Evolutionary conservation across 768 basidiomycete species (phyloP).

Genomic region (Suillus subaureus): DNA sequence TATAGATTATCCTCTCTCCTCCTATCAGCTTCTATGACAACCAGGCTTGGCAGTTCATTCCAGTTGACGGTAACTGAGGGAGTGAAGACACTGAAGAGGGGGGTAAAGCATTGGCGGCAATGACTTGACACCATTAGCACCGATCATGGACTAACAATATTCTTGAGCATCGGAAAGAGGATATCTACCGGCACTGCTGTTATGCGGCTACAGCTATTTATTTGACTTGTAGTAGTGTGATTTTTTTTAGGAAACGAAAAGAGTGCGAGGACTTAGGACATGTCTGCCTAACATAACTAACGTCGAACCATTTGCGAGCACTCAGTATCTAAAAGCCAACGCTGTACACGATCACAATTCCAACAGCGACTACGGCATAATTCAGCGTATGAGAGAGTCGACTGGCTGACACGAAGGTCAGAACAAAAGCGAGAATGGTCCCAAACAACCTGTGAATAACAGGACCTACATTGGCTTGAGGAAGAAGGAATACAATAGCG

Average conservation of each 20-base stretch:
- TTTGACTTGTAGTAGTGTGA: background rate
- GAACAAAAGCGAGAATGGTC: background rate
- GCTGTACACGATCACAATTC: constrained; percentile 66
- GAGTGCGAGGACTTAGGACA: constrained; percentile 40
- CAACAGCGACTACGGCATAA: constrained; percentile 76
- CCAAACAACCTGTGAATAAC: background rate
- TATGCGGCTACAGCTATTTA: background rate
- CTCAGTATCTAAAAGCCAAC: constrained; percentile 71
- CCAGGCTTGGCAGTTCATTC: constrained; percentile 1
- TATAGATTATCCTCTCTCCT: background rate
- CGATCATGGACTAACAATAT: background rate
- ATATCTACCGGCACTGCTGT: background rate
- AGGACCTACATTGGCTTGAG: constrained; percentile 57
- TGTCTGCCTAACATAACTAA: constrained; percentile 69
- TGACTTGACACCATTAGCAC: background rate
- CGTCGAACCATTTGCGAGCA: constrained; percentile 75
- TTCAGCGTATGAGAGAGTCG: constrained; percentile 68
- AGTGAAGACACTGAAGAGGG: background rate
- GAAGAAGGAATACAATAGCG: constrained; percentile 65
- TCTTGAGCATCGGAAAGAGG: background rate
- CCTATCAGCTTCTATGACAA: background rate
- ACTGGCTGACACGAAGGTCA: constrained; percentile 50
- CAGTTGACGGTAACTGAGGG: background rate
- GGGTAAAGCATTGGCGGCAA: background rate
- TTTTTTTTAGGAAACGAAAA: background rate